These are phyloP conservation scores for Boletus vermiculosoides DNA, from an alignment of 768 basidiomycete species.

Conservation along the genomic window DNA sequence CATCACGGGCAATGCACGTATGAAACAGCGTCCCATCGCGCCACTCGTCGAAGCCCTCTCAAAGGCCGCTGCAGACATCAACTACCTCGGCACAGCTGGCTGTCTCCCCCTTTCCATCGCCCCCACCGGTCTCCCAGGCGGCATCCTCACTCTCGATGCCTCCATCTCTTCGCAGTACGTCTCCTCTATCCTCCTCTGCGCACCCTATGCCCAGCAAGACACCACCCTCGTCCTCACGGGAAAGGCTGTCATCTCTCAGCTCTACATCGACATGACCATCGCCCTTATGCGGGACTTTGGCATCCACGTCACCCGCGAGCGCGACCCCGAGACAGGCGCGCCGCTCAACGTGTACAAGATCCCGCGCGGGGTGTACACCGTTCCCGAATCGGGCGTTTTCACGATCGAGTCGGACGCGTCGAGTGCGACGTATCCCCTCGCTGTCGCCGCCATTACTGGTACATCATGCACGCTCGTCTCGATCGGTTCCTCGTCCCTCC, in stretches of 20 bases:
- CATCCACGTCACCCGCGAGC: conserved; percentile 65
- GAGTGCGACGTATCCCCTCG: conserved; percentile 94
- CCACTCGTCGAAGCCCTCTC: conserved; percentile 89
- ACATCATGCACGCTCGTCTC: conserved; percentile 90
- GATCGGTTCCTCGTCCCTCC: conserved; percentile 86
- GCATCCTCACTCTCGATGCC: conserved; percentile 82
- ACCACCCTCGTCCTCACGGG: conserved; percentile 88
- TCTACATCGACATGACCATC: conserved; percentile 99
- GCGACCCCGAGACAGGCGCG: conserved; percentile 57
- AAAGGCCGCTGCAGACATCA: conserved; percentile 75
- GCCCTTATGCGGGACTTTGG: conserved; percentile 97
- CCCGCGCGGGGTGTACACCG: conserved; percentile 73
- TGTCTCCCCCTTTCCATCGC: conserved; percentile 88
- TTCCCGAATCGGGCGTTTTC: conserved; percentile 65
- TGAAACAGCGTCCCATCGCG: conserved; percentile 98
- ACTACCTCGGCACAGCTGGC: conserved; percentile 75
- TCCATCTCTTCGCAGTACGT: conserved; percentile 98
- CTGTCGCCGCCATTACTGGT: conserved; percentile 97
- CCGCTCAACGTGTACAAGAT: conserved; percentile 82
- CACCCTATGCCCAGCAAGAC: conserved; percentile 85
- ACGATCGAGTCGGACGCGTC: conserved; percentile 95
- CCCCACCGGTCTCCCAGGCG: conserved; percentile 80
- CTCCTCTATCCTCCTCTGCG: conserved; percentile 93
- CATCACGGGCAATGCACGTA: conserved; percentile 96
- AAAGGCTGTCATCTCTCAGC: conserved; percentile 95